Evolutionary conservation across 2,329 filamentous ascomycete genomes (phyloP).

Genomic region (Pseudonectria buxi): DNA sequence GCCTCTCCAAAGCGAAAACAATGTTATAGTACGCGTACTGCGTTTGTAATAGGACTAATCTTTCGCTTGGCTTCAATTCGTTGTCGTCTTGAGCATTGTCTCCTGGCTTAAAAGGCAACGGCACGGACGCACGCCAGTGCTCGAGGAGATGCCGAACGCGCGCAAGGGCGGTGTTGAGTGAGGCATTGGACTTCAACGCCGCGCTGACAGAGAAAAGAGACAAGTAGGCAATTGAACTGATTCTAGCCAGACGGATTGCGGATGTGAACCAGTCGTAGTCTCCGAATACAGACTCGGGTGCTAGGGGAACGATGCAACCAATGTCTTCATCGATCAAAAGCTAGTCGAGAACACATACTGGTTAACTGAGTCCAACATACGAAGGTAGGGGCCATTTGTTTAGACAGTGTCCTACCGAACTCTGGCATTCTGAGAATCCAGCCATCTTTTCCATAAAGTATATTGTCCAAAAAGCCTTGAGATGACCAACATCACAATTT

Average conservation of each 20-base stretch:
- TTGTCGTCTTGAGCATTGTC: too few species aligned
- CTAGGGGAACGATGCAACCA: slow-evolving; percentile 8
- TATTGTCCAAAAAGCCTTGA: slow-evolving; percentile 13
- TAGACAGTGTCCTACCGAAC: slow-evolving; percentile 10
- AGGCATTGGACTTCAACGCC: slow-evolving; percentile 2
- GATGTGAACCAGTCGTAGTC: slow-evolving; percentile 9
- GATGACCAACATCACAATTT: slow-evolving; percentile 2
- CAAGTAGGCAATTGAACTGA: slow-evolving; percentile 11
- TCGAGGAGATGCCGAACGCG: slow-evolving; percentile 12
- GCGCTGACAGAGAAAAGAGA: slow-evolving; percentile 12
- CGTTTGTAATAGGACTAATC: too few species aligned
- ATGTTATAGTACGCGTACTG: too few species aligned
- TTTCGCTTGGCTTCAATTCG: too few species aligned
- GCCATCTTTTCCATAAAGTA: slow-evolving; percentile 16
- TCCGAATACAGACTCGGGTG: slow-evolving; percentile 13
- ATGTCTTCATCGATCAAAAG: slow-evolving; percentile 12
- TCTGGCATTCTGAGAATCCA: slow-evolving; percentile 17
- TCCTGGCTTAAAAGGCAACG: slow-evolving; percentile 6
- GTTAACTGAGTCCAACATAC: too few species aligned
- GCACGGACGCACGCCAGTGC: slow-evolving; percentile 7
- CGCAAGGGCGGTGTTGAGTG: slow-evolving; percentile 5
- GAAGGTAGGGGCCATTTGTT: too few species aligned
- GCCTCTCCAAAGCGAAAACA: too few species aligned
- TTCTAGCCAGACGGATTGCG: slow-evolving; percentile 8
- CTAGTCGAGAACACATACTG: too few species aligned